Conservation (phyloP, 371 early-diverging fungal species). For the Cokeromyces recurvatus region DNA sequence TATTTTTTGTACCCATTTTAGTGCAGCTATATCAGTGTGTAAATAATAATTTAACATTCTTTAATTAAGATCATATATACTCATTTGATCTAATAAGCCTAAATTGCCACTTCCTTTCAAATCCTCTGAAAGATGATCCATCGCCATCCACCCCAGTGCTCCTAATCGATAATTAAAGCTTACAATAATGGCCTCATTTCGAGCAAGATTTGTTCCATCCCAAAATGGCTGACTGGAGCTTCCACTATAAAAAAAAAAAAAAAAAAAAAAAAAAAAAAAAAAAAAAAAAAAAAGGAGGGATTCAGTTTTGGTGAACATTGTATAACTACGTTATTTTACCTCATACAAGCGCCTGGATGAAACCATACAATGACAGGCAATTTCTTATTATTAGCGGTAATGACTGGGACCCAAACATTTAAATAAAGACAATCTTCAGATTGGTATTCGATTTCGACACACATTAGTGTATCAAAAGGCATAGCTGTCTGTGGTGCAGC, state of each 20-base stretch:
- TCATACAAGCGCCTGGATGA: constrained; percentile 34
- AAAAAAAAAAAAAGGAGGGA: no score
- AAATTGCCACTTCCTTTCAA: constrained; percentile 22
- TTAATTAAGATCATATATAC: constrained; percentile 8
- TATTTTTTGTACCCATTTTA: constrained; percentile 30
- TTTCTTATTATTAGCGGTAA: constrained; percentile 3
- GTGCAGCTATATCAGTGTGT: constrained; percentile 10
- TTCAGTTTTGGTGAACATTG: background rate
- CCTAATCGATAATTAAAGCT: constrained; percentile 38
- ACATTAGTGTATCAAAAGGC: constrained; percentile 41
- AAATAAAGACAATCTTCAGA: constrained; percentile 37
- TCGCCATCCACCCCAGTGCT: constrained; percentile 28
- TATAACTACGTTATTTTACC: constrained; percentile 1
- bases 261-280: background rate
- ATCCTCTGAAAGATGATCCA: constrained; percentile 25
- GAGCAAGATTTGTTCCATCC: constrained; percentile 33
- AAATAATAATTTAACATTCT: no score
- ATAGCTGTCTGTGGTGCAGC: constrained; percentile 31
- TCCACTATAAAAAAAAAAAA: constrained; percentile 23
- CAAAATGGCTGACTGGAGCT: constrained; percentile 30
- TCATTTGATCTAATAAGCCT: constrained; percentile 33
- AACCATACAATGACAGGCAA: constrained; percentile 33
- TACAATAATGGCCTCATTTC: constrained; percentile 28
- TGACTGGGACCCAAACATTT: constrained; percentile 29
- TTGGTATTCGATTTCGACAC: constrained; percentile 26